Percentiles rank a stretch among this genome's conserved stretches.
Evolutionary conservation across 192 early-diverging fungal genomes (phyloP).

Genomic region (Glomus cerebriforme): DNA sequence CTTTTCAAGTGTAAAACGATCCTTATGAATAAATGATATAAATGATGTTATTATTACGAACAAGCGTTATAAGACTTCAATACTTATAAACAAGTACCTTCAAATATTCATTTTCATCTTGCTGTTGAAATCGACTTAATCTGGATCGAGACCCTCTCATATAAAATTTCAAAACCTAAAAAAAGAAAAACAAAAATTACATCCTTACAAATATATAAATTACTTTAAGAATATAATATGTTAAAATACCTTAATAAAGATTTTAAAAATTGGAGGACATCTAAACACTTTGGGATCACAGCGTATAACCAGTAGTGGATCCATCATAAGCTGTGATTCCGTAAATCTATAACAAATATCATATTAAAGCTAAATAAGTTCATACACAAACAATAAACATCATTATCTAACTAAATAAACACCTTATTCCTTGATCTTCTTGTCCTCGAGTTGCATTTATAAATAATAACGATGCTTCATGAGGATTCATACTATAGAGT

Average conservation of each 20-base stretch:
- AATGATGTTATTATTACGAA: neutral
- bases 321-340: slow-evolving; percentile 41
- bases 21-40: neutral
- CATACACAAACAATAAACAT: neutral
- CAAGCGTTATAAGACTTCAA: neutral
- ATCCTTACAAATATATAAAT: no score
- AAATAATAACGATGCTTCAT: slow-evolving; percentile 38
- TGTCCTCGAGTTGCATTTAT: slow-evolving; percentile 29
- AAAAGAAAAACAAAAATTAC: neutral
- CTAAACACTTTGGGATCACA: slow-evolving; percentile 56
- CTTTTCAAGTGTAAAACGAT: slow-evolving; percentile 41
- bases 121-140: slow-evolving; percentile 17
- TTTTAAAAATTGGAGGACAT: slow-evolving; percentile 47
- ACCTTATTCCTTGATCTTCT: neutral
- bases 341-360: neutral
- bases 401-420: slow-evolving; percentile 22
- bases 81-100: neutral
- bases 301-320: slow-evolving; percentile 59
- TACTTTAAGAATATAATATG: slow-evolving; percentile 7
- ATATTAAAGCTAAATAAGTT: neutral
- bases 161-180: slow-evolving; percentile 37
- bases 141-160: slow-evolving; percentile 47
- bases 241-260: slow-evolving; percentile 44
- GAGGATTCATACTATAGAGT: slow-evolving; percentile 37
- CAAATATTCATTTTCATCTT: neutral